Evolutionary conservation across 129 eudicot genomes (phyloP), one percentile per base, ranked within the genome.

Genomic region (Ambrosia artemisiifolia): DNA sequence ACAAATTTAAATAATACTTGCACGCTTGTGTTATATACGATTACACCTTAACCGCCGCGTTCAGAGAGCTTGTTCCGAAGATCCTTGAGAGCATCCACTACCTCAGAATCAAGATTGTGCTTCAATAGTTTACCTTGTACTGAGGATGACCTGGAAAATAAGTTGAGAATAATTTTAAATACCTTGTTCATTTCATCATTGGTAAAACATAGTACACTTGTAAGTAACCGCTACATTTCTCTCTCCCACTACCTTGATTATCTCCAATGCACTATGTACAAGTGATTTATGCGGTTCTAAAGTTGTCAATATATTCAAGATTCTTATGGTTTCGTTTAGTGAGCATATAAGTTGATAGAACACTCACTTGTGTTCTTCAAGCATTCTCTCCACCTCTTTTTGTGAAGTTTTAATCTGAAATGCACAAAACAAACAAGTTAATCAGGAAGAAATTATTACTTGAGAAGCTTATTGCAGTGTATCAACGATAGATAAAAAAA

Each of bases 71-170:
- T 78, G 83, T 81, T 84, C 76, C 89, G 85, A 36, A 92, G 92
- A 82, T 89, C 96, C 79, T 84, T 92, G 74, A 92, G 94, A 69
- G 95, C 98, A 83, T 87, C 83, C 38, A 92, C 96, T 18, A 92
- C 90, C 55, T 77, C 80, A 5, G 98, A 64, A 80, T 85, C 92
- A 61, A 89, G 96, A 82, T 87, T 85, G 82, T 87, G 91, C 92
- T 87, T 89, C 78, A 89, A 78, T 73, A 92, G 61, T 78, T 84
- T 87, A 63, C 95, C 95, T 73, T 83, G 87, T 83, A 92, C 77
- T 13, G 95, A 85, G 53, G 85, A 79, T 13, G 89, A 72, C 65
- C 95, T 87, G 88, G 14, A 55, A 75, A 44, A 54, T n/a, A 56
- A 10, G 54, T 12, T 57, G 35, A 6, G 1, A 0, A 2, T 2